Evolutionary conservation across 2,329 filamentous ascomycete species (phyloP).

Genomic region (Colletotrichum scovillei): DNA sequence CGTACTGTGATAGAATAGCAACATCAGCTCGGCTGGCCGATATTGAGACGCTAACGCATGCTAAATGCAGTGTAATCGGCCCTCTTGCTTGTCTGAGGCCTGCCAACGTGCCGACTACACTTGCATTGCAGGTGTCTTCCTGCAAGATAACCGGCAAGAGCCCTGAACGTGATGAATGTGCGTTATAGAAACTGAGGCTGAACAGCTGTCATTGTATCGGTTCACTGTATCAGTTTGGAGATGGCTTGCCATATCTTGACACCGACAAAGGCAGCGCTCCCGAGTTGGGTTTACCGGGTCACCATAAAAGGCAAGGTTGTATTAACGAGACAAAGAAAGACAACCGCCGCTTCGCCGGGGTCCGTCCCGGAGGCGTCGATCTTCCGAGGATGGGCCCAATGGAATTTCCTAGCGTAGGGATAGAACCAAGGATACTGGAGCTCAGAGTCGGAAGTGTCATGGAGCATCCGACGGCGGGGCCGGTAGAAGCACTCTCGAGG

Average conservation of each 20-base stretch:
- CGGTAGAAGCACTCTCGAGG: conserved; percentile 1
- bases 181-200: neutral
- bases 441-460: neutral
- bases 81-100: neutral
- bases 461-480: neutral
- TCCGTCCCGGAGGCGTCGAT: conserved; percentile 8
- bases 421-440: neutral
- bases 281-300: neutral
- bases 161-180: neutral
- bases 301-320: neutral
- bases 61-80: conserved; percentile 16
- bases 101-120: conserved; percentile 6
- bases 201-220: neutral
- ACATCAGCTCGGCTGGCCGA: neutral
- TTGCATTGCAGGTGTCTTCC: conserved; percentile 4
- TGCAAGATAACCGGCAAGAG: neutral
- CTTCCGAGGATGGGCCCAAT: neutral
- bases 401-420: conserved; percentile 1
- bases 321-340: conserved; percentile 17
- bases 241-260: neutral
- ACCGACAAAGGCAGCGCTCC: conserved; percentile 9
- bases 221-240: too few relatives aligned
- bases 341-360: conserved; percentile 9
- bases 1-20: neutral
- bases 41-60: conserved; percentile 23